Evolutionary conservation across 2,329 filamentous ascomycete genomes (phyloP), one percentile per base, ranked within the genome.

Genomic region (Claviceps fusiformis): DNA sequence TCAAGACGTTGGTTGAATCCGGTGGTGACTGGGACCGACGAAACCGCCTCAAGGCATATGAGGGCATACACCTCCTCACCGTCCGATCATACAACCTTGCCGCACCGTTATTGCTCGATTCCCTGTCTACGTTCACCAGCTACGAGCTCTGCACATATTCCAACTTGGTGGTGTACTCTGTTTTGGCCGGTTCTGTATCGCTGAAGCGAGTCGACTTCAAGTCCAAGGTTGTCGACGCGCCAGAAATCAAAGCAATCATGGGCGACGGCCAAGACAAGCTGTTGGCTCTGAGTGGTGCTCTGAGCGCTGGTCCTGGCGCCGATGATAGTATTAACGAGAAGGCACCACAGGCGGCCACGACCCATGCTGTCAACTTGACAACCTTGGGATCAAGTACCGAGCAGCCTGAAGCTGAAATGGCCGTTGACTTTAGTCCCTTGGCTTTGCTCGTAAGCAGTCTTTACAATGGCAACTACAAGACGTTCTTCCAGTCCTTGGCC

Each of bases 131-230:
- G 27, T 98, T 98, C 71, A 98, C 93, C 59, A 96, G 90, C 70
- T 96, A 96, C 75, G 93, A 98, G 72, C 83, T 98, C 52, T 98
- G 93, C 83, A 92, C 86, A 61, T 98, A 98, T 76, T 95, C 90
- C 57, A 87, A 83, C 58, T 82, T 98, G 29, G 93, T 98, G 53
- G 85, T 96, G 56, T 98, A 97, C 75, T 90, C 93, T 1, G 92
- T 97, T 27, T 83, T 98, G 39, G 90, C 93, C 41, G 93, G 93
- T 57, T 95, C 91, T 7, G 86, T 97, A 29, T 93, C 92, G 49
- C 81, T 98, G 55, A 95, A 96, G 76, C 87, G 93, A 51, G 89
- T 96, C 39, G 93, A 98, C 71, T 98, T 98, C 81, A 98, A 98
- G 78, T 88, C 88, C 61, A 97, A 97, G 77, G 93, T 98, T 31